Conservation (phyloP, 2,329 filamentous ascomycete genomes). For the Aspergillus brunneoviolaceus region DNA sequence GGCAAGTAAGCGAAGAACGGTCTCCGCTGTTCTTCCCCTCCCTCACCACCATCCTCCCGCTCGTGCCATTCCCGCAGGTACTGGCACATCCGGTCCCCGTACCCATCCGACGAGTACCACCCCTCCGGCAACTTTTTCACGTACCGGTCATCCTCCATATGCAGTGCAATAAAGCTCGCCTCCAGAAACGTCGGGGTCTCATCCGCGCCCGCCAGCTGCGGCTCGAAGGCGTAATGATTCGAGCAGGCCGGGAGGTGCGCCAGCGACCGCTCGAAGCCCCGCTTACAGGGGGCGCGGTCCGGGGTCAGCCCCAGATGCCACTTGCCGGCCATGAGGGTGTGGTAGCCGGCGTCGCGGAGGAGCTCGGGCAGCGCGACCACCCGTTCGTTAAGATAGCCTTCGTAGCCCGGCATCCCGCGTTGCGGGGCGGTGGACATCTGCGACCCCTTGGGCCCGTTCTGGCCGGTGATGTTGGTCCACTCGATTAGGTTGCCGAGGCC, state of each 20-base stretch:
- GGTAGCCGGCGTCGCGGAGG: conserved; percentile 35
- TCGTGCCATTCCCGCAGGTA: conserved; percentile 53
- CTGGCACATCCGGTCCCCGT: conserved; percentile 53
- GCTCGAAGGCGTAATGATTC: conserved; percentile 59
- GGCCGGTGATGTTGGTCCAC: conserved; percentile 56
- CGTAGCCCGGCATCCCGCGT: conserved; percentile 60
- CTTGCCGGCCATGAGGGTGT: conserved; percentile 39
- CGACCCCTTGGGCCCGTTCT: conserved; percentile 54
- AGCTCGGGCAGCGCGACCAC: conserved; percentile 39
- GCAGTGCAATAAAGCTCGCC: conserved; percentile 44
- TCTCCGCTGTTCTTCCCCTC: conserved; percentile 31
- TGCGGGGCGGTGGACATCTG: conserved; percentile 55
- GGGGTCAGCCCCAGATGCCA: conserved; percentile 58
- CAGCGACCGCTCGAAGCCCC: conserved; percentile 61
- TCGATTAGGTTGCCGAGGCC: conserved; percentile 60
- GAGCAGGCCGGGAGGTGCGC: conserved; percentile 62
- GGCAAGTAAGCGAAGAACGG: conserved; percentile 63
- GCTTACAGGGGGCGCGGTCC: conserved; percentile 55
- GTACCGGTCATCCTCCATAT: conserved; percentile 48
- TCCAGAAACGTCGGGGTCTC: conserved; percentile 44
- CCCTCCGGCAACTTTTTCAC: conserved; percentile 50
- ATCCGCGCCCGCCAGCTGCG: conserved; percentile 41
- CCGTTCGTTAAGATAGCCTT: conserved; percentile 45
- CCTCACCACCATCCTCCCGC: conserved; percentile 28
- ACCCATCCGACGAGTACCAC: conserved; percentile 57